Conservation (phyloP, 257 asterid genomes). For the Osmanthus fragrans region DNA sequence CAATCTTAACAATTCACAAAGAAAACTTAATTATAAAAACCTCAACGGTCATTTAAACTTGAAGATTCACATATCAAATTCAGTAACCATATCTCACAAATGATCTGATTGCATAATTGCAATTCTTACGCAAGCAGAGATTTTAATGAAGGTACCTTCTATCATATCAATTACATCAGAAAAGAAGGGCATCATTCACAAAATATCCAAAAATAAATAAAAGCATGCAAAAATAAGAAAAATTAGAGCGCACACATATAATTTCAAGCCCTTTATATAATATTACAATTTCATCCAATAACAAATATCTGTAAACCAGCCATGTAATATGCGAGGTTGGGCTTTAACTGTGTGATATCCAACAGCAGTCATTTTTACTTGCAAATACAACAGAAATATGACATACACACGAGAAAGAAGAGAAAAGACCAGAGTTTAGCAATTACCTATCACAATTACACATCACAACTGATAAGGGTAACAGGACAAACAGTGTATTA, state of each 20-base stretch:
- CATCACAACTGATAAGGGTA: constrained; percentile 55
- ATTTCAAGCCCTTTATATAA: constrained; percentile 14
- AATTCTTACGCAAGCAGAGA: background rate
- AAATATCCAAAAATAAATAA: background rate
- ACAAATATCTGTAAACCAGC: constrained; percentile 29
- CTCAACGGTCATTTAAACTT: background rate
- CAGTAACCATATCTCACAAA: background rate
- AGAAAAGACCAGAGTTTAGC: constrained; percentile 36
- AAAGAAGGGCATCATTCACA: background rate
- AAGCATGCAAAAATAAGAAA: background rate
- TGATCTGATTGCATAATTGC: constrained; percentile 10
- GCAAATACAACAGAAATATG: constrained; percentile 18
- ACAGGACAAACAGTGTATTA: constrained; percentile 36
- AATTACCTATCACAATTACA: constrained; percentile 35
- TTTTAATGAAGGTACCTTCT: background rate
- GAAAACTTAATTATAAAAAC: background rate
- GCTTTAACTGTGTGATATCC: constrained; percentile 52
- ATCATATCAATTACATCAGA: background rate
- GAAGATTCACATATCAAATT: constrained; percentile 9
- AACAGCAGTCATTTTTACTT: constrained; percentile 37
- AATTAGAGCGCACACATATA: background rate
- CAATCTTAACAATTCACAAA: constrained; percentile 11
- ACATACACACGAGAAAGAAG: constrained; percentile 30
- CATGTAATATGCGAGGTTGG: constrained; percentile 28
- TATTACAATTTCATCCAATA: constrained; percentile 25